Conservation (phyloP, 2,329 filamentous ascomycete genomes). For the Trichoderma lentiforme region DNA sequence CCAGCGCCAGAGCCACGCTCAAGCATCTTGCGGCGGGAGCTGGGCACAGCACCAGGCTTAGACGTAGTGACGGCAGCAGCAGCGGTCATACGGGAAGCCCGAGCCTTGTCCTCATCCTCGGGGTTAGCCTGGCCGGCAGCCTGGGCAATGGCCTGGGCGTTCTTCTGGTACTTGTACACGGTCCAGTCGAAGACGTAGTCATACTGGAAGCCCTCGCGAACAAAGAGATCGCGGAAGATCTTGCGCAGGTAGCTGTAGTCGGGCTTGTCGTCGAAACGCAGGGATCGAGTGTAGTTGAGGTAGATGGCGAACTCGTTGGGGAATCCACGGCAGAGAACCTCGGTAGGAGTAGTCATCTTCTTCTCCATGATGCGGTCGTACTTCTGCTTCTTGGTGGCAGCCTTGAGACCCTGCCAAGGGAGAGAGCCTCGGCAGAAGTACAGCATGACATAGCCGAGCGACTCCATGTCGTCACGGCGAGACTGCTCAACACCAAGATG, state of each 20-base stretch:
- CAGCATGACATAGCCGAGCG: constrained; percentile 97
- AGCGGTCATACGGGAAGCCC: constrained; percentile 63
- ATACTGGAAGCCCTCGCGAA: constrained; percentile 98
- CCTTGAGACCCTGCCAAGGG: constrained; percentile 97
- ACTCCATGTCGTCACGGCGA: constrained; percentile 99
- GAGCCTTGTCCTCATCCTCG: constrained; percentile 74
- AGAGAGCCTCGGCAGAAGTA: constrained; percentile 99
- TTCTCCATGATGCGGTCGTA: constrained; percentile 99
- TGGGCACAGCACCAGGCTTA: constrained; percentile 71
- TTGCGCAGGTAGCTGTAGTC: constrained; percentile 99
- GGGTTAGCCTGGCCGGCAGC: constrained; percentile 64
- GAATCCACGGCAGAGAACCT: constrained; percentile 98
- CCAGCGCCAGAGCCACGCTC: constrained; percentile 58
- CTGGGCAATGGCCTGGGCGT: constrained; percentile 89
- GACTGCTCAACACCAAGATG: constrained; percentile 98
- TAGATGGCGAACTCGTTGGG: constrained; percentile 99
- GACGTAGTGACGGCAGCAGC: constrained; percentile 62
- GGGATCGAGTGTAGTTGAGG: constrained; percentile 96
- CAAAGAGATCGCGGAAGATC: constrained; percentile 99
- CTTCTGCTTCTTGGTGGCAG: constrained; percentile 99
- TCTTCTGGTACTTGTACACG: constrained; percentile 99
- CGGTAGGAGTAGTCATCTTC: constrained; percentile 99
- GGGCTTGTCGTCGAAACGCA: constrained; percentile 99
- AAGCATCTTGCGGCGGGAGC: constrained; percentile 80
- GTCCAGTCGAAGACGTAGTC: constrained; percentile 99